phyloP scores from a whole-genome alignment of 306 rosid species.

The Trifolium subterraneum region DNA sequence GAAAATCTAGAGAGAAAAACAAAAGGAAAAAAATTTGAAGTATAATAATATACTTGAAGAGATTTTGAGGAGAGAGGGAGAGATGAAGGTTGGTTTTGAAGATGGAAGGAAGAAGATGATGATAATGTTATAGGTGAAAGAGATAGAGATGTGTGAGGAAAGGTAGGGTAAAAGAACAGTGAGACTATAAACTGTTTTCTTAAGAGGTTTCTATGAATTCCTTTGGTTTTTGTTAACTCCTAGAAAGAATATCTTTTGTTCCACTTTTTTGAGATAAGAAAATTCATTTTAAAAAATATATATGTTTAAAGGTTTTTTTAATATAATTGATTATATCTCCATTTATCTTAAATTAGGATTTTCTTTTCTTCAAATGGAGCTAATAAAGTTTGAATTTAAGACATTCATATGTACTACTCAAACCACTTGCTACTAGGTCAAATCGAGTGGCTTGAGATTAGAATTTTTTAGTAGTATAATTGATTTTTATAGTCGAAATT shows the following conservation, averaged over 20 bases:
- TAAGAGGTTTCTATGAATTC: conserved; percentile 42
- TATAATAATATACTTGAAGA: neutral
- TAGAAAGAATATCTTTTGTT: conserved; percentile 33
- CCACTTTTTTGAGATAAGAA: neutral
- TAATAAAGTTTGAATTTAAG: too few species aligned
- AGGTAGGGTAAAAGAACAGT: conserved; percentile 54
- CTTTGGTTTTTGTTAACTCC: conserved; percentile 55
- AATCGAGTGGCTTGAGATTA: too few species aligned
- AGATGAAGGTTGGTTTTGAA: conserved; percentile 13
- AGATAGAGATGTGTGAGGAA: neutral
- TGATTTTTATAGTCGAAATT: too few species aligned
- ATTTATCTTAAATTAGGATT: too few species aligned
- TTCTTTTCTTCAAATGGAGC: too few species aligned
- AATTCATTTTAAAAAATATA: neutral
- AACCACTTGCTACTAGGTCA: too few species aligned
- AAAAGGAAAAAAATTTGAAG: conserved; percentile 16
- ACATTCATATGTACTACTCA: too few species aligned
- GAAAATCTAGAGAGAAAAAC: neutral
- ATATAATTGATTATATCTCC: too few species aligned
- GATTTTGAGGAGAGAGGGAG: neutral
- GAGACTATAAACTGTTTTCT: conserved; percentile 12
- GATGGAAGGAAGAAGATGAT: conserved; percentile 14
- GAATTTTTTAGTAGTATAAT: too few species aligned
- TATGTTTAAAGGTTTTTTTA: too few species aligned
- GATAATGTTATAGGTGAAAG: conserved; percentile 39